These are phyloP conservation scores for Phytophthora sansomeana DNA, from an alignment of 352 stramenopile genomes.

Conservation along the genomic window DNA sequence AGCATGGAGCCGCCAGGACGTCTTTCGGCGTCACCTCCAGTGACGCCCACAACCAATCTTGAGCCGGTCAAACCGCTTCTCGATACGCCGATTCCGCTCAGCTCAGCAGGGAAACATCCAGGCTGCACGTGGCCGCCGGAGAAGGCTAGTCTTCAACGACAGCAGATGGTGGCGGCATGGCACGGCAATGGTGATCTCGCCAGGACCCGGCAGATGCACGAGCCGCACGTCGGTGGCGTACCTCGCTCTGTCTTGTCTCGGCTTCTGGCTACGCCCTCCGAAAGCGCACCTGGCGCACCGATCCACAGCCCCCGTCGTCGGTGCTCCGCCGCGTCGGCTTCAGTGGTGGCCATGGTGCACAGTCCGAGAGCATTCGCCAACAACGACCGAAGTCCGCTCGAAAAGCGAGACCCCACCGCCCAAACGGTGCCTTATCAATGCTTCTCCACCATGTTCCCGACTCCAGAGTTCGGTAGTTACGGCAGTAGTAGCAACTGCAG, in stretches of 20 bases:
- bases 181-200: slow-evolving; percentile 13
- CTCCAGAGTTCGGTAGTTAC: slow-evolving; percentile 36
- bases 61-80: slow-evolving; percentile 30
- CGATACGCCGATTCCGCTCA: slow-evolving; percentile 3
- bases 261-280: slow-evolving; percentile 26
- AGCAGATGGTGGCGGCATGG: slow-evolving; percentile 41
- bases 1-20: slow-evolving; percentile 31
- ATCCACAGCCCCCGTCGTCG: slow-evolving; percentile 39
- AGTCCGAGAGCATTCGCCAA: slow-evolving; percentile 43
- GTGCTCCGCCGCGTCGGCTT: slow-evolving; percentile 43
- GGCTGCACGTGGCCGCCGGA: slow-evolving; percentile 39
- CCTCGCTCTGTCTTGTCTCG: slow-evolving; percentile 40
- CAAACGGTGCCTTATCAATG: slow-evolving; percentile 35
- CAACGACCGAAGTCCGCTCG: slow-evolving; percentile 17
- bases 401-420: slow-evolving; percentile 29
- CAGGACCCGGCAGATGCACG: slow-evolving; percentile 30
- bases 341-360: slow-evolving; percentile 40
- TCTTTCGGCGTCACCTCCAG: slow-evolving; percentile 1
- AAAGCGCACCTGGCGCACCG: slow-evolving; percentile 18
- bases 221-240: slow-evolving; percentile 39
- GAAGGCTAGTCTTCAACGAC: slow-evolving; percentile 20
- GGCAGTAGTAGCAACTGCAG: slow-evolving; percentile 36
- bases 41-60: slow-evolving; percentile 31
- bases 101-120: slow-evolving; percentile 22
- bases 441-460: slow-evolving; percentile 27